Evolutionary conservation across 1,284 basidiomycete species (phyloP).

Genomic region (Malassezia arunalokei): DNA sequence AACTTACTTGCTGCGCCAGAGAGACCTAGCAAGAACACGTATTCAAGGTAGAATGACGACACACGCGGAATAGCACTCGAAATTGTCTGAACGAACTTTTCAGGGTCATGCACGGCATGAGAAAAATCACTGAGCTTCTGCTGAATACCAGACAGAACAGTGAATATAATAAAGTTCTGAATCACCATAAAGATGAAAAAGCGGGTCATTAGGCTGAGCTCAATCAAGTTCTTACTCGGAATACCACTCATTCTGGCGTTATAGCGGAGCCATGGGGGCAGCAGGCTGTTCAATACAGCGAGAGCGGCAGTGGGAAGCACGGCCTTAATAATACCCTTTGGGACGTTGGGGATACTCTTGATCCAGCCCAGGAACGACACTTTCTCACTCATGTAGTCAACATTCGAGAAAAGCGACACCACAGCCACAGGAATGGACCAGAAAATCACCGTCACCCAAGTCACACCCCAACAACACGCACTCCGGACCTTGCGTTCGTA

Average conservation of each 20-base stretch:
- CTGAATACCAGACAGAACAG: slow-evolving; percentile 31
- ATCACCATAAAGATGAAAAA: slow-evolving; percentile 74
- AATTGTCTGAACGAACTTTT: slow-evolving; percentile 27
- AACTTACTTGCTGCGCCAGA: slow-evolving; percentile 60
- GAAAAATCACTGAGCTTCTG: slow-evolving; percentile 26
- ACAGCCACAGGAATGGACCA: slow-evolving; percentile 56
- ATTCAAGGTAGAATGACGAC: slow-evolving; percentile 89
- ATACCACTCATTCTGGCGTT: slow-evolving; percentile 67
- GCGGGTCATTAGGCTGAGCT: slow-evolving; percentile 77
- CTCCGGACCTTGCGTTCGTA: slow-evolving; percentile 64
- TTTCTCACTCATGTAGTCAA: slow-evolving; percentile 58
- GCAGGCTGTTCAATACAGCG: slow-evolving; percentile 75
- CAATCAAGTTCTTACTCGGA: slow-evolving; percentile 66
- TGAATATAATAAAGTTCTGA: slow-evolving; percentile 44
- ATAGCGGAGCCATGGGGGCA: slow-evolving; percentile 72
- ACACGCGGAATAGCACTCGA: slow-evolving; percentile 63
- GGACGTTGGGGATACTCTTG: slow-evolving; percentile 51
- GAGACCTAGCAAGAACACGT: slow-evolving; percentile 48
- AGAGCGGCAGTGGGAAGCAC: slow-evolving; percentile 71
- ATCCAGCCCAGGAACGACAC: slow-evolving; percentile 72
- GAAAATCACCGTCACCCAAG: slow-evolving; percentile 56
- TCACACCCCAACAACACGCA: slow-evolving; percentile 50
- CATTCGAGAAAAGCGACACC: slow-evolving; percentile 72
- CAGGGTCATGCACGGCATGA: slow-evolving; percentile 15
- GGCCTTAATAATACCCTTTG: slow-evolving; percentile 62